Conservation (phyloP, 371 early-diverging fungal genomes). For the Mucor mucedo region DNA sequence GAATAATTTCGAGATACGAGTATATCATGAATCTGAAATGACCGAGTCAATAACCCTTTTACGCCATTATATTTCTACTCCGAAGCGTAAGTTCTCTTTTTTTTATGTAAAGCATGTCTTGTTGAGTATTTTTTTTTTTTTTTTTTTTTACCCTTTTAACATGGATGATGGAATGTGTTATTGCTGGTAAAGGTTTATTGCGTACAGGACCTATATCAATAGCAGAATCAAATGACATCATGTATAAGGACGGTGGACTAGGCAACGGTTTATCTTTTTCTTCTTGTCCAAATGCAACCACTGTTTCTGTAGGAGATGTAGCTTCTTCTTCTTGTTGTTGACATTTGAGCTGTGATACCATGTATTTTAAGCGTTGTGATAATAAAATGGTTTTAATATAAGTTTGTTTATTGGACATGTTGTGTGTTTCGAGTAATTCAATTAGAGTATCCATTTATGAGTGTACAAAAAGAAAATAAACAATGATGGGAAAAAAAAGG, state of each 20-base stretch:
- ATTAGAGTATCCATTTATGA: conserved; percentile 8
- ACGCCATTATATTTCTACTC: conserved; percentile 12
- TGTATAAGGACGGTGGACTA: background rate
- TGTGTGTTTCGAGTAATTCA: background rate
- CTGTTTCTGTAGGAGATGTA: conserved; percentile 17
- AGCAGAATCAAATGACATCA: conserved; percentile 5
- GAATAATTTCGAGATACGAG: conserved; percentile 9
- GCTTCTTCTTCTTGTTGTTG: background rate
- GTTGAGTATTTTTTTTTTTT: background rate
- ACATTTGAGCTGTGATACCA: background rate
- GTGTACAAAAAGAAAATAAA: background rate
- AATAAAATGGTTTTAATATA: conserved; percentile 1
- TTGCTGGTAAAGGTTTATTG: conserved; percentile 7
- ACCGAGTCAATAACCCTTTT: conserved; percentile 9
- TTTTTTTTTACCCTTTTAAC: background rate
- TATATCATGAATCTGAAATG: conserved; percentile 14
- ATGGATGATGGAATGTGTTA: background rate
- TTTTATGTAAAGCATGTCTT: no score
- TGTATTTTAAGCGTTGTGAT: conserved; percentile 4
- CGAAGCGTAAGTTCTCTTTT: no score
- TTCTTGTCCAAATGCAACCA: conserved; percentile 6
- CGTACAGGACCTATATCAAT: background rate
- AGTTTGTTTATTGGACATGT: conserved; percentile 10
- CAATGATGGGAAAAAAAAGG: conserved; percentile 3
- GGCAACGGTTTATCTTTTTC: background rate